Evolutionary conservation across 2,329 filamentous ascomycete genomes (phyloP), one percentile per base, ranked within the genome.

Genomic region (Beauveria medogensis): DNA sequence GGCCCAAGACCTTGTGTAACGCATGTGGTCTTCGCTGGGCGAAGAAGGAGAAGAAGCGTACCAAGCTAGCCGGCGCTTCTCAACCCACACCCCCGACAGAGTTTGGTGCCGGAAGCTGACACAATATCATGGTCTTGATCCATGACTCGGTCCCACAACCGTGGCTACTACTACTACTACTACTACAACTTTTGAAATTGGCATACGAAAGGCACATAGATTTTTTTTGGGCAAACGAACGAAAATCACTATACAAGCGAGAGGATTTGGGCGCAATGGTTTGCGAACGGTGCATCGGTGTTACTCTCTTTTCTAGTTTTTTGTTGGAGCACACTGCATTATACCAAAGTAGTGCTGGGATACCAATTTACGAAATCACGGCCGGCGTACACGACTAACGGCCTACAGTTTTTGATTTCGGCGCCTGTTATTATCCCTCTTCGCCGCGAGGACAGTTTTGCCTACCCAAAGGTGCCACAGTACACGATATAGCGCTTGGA

Each of bases 1-100:
- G 93, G 2, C 92, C 92, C 1, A 97, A 97, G 74, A 97, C 93
- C 9, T 77, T 97, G 14, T 97, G 93, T 75, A 97, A 97, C 76
- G 93, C 93, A 8, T 97, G 93, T 71, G 93, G 93, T 43, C 76
- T 89, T 34, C 79, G 86, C 57, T 89, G 86, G 86, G 85, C 86
- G 18, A 86, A 90, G 83, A 92, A 90, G 70, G 90, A 94, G 71
- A 94, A 94, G 80, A 93, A 91, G 70, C 74, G 70, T 50, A 70
- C 68, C 61, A 71, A 62, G 22, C 63, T 57, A 48, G 65, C 62
- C 48, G 26, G 59, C 41, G 50, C 55, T 46, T 57, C 61, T 30
- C 68, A 68, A 16, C 64, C 64, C 20, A 60, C 53, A 16, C 53
- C 64, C 1, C 61, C 64, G 24, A 55, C 66, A 5, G 70, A 73